phyloP scores from a whole-genome alignment of 169 alveolate species.

The Prorocentrum cordatum region DNA sequence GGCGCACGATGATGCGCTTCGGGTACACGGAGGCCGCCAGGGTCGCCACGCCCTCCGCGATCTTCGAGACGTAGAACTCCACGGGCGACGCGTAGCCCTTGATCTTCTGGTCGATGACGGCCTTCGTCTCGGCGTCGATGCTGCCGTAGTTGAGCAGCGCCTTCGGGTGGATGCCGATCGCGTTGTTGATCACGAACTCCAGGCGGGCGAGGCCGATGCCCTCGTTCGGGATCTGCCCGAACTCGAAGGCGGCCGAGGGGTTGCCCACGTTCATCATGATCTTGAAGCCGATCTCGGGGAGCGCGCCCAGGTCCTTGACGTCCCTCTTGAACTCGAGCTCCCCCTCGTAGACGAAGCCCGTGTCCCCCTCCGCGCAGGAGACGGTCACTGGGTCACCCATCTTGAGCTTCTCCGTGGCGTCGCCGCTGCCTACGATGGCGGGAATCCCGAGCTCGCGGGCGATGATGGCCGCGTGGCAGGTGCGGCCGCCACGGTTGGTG shows the following conservation, averaged over 20 bases:
- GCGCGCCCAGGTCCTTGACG: slow-evolving; percentile 39
- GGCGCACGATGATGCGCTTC: slow-evolving; percentile 61
- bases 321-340: slow-evolving; percentile 38
- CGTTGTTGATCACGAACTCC: slow-evolving; percentile 55
- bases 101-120: slow-evolving; percentile 6
- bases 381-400: slow-evolving; percentile 57
- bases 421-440: slow-evolving; percentile 56
- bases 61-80: slow-evolving; percentile 53
- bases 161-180: slow-evolving; percentile 63
- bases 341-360: slow-evolving; percentile 50
- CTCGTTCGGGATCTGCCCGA: slow-evolving; percentile 63
- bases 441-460: slow-evolving; percentile 67
- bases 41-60: slow-evolving; percentile 65
- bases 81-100: slow-evolving; percentile 10
- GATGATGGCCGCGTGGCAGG: slow-evolving; percentile 65
- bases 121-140: slow-evolving; percentile 46
- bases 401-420: slow-evolving; percentile 46
- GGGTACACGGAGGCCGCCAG: slow-evolving; percentile 63
- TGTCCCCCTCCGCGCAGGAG: slow-evolving; percentile 67
- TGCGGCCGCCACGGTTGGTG: slow-evolving; percentile 67
- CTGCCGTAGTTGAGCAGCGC: slow-evolving; percentile 47
- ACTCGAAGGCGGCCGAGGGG: slow-evolving; percentile 52
- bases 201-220: slow-evolving; percentile 66
- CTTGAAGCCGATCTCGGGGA: slow-evolving; percentile 29
- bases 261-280: slow-evolving; percentile 68